Conservation (phyloP, 23 red algal genomes). For the Pyropia haitanensis region DNA sequence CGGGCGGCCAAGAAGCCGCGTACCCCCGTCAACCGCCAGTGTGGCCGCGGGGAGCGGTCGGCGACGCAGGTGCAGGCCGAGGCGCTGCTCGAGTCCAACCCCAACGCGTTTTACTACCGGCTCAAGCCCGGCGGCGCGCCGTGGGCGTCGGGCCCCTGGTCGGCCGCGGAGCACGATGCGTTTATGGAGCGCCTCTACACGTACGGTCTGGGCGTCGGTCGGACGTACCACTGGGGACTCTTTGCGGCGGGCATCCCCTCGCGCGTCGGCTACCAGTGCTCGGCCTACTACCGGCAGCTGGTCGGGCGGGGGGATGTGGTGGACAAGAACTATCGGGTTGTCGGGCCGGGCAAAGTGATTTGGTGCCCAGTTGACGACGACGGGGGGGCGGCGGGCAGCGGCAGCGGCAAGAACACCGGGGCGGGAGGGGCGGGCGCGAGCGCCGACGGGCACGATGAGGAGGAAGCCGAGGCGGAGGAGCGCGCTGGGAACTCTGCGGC, state of each 20-base stretch:
- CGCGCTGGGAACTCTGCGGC: too few relatives aligned
- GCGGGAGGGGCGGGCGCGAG: too few relatives aligned
- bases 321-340: slow-evolving; percentile 28
- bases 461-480: too few relatives aligned
- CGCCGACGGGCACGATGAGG: too few relatives aligned
- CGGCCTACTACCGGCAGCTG: slow-evolving; percentile 28
- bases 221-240: slow-evolving; percentile 41
- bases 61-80: not conserved
- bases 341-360: too few relatives aligned
- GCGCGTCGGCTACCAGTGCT: slow-evolving; percentile 41
- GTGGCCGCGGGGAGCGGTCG: not conserved
- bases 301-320: slow-evolving; percentile 9
- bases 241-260: slow-evolving; percentile 25
- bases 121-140: slow-evolving; percentile 19
- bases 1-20: too few relatives aligned
- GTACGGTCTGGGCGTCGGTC: slow-evolving; percentile 14
- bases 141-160: slow-evolving; percentile 14
- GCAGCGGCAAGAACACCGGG: too few relatives aligned
- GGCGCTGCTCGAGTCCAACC: slow-evolving; percentile 17
- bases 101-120: slow-evolving; percentile 39
- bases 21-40: too few relatives aligned
- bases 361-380: too few relatives aligned
- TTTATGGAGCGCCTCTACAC: slow-evolving; percentile 30
- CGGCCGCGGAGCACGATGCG: slow-evolving; percentile 15
- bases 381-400: too few relatives aligned